Evolutionary conservation across 768 basidiomycete species (phyloP).

Genomic region (Omphalotus guepiniiformis): DNA sequence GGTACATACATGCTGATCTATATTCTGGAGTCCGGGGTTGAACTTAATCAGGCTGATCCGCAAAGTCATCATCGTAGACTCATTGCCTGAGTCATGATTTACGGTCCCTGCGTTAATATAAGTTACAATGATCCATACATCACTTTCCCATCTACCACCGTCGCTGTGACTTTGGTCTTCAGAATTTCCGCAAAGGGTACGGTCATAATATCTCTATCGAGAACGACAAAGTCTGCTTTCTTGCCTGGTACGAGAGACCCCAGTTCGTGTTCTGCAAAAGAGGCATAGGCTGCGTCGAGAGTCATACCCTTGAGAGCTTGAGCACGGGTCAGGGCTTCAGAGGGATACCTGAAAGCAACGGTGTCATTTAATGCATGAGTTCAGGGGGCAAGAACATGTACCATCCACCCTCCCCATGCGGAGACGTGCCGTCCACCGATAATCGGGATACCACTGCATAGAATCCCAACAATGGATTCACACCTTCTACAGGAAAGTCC

Average conservation of each 20-base stretch:
- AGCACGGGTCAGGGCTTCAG: conserved; percentile 69
- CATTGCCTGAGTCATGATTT: too few relatives aligned
- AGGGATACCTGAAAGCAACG: conserved; percentile 55
- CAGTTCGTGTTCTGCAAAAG: conserved; percentile 65
- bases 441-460: conserved; percentile 84
- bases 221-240: conserved; percentile 83
- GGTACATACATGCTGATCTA: too few relatives aligned
- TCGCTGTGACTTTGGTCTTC: conserved; percentile 60
- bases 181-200: conserved; percentile 59
- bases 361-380: conserved; percentile 3
- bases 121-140: conserved; percentile 47
- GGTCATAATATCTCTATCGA: conserved; percentile 77
- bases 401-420: conserved; percentile 85
- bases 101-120: too few relatives aligned
- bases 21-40: too few relatives aligned
- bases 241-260: conserved; percentile 78
- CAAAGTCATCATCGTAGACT: too few relatives aligned
- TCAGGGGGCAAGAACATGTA: conserved; percentile 26
- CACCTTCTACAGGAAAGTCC: conserved; percentile 90
- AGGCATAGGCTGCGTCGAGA: conserved; percentile 82
- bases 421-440: conserved; percentile 64
- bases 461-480: conserved; percentile 87
- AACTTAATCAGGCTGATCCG: too few relatives aligned
- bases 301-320: conserved; percentile 93
- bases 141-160: conserved; percentile 70